Conservation (phyloP, 108 stramenopile species). For the Schizochytrium sp. region DNA sequence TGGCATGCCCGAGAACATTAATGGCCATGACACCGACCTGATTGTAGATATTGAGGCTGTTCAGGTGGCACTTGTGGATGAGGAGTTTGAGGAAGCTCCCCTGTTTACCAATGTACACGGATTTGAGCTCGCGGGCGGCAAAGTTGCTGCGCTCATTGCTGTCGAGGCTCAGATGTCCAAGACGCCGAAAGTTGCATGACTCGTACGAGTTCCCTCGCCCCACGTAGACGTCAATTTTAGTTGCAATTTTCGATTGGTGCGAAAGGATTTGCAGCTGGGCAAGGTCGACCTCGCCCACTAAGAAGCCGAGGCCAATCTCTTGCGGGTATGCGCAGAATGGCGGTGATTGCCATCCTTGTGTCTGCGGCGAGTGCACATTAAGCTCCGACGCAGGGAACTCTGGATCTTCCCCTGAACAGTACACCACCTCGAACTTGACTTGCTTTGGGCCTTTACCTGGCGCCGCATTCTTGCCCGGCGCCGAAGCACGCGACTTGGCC, state of each 20-base stretch:
- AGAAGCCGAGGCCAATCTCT: constrained; percentile 42
- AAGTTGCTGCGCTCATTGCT: constrained; percentile 46
- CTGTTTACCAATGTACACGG: constrained; percentile 39
- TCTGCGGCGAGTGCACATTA: constrained; percentile 43
- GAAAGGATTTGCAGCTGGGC: constrained; percentile 45
- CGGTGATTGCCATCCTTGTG: constrained; percentile 54
- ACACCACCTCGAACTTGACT: constrained; percentile 36
- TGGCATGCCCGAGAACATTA: constrained; percentile 21
- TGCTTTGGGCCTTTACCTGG: background rate
- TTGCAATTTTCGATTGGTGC: constrained; percentile 52
- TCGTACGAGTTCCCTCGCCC: constrained; percentile 29
- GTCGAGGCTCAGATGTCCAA: constrained; percentile 39
- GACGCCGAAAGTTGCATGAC: background rate
- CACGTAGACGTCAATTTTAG: constrained; percentile 50
- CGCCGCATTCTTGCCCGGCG: background rate
- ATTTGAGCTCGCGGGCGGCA: constrained; percentile 53
- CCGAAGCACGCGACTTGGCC: too few relatives aligned
- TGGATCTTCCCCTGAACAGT: constrained; percentile 47
- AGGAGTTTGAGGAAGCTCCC: constrained; percentile 45
- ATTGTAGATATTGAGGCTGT: constrained; percentile 46
- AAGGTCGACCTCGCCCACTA: background rate
- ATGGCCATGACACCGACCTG: constrained; percentile 42
- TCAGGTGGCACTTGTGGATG: constrained; percentile 49
- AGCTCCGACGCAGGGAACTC: constrained; percentile 52
- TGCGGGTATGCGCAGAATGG: constrained; percentile 48